Evolutionary conservation across 2,329 filamentous ascomycete species (phyloP).

Genomic region (Podosphaera fusca): DNA sequence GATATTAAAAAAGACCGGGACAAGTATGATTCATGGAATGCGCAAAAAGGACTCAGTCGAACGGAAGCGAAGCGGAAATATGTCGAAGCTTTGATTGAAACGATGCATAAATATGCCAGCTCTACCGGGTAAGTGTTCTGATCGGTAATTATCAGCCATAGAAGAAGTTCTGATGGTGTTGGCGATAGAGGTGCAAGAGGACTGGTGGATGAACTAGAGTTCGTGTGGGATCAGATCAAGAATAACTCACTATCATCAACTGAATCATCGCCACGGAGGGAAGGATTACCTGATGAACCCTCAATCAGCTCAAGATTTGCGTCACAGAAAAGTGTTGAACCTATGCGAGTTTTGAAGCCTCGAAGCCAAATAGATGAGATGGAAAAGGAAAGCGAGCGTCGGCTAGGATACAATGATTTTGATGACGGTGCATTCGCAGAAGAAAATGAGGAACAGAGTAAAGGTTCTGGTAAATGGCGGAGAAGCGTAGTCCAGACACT

Average conservation of each 20-base stretch:
- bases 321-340: slow-evolving; percentile 26
- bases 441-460: slow-evolving; percentile 19
- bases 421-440: slow-evolving; percentile 19
- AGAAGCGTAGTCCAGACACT: slow-evolving; percentile 65
- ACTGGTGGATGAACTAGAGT: slow-evolving; percentile 85
- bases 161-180: background rate
- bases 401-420: slow-evolving; percentile 21
- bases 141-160: no score
- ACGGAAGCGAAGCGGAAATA: slow-evolving; percentile 90
- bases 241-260: slow-evolving; percentile 50
- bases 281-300: slow-evolving; percentile 10
- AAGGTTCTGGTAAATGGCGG: slow-evolving; percentile 38
- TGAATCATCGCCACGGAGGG: slow-evolving; percentile 28
- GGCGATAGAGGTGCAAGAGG: slow-evolving; percentile 48
- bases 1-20: slow-evolving; percentile 27
- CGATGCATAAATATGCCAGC: slow-evolving; percentile 86
- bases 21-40: slow-evolving; percentile 91
- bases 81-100: slow-evolving; percentile 81
- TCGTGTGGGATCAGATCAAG: slow-evolving; percentile 97
- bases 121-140: slow-evolving; percentile 39
- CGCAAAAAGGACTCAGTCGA: slow-evolving; percentile 57
- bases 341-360: slow-evolving; percentile 54
- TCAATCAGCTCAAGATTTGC: slow-evolving; percentile 23
- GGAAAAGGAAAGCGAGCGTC: slow-evolving; percentile 26
- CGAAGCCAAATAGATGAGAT: slow-evolving; percentile 66